Conservation (phyloP, 208 protist genomes). For the Naegleria fowleri region DNA sequence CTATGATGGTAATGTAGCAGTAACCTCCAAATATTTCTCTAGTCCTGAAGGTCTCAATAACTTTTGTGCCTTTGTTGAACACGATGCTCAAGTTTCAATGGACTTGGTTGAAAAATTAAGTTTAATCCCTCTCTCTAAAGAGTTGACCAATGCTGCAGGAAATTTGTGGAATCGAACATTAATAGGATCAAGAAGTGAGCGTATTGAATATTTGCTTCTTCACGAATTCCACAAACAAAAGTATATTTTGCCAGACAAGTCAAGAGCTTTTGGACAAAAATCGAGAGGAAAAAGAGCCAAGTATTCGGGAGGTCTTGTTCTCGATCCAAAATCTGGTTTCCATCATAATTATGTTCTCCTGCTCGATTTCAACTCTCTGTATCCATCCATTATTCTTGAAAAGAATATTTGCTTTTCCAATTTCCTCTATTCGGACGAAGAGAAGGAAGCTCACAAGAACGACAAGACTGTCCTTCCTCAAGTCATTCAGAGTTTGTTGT, state of each 20-base stretch:
- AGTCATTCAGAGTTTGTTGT: slow-evolving; percentile 87
- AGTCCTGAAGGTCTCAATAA: slow-evolving; percentile 55
- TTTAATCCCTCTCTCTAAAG: slow-evolving; percentile 93
- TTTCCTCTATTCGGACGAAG: slow-evolving; percentile 46
- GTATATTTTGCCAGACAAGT: slow-evolving; percentile 13
- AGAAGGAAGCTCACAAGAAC: not conserved
- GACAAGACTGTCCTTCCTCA: slow-evolving; percentile 66
- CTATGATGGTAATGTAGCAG: not conserved
- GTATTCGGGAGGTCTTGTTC: slow-evolving; percentile 65
- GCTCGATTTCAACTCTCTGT: slow-evolving; percentile 99
- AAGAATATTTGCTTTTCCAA: slow-evolving; percentile 99
- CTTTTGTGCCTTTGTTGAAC: slow-evolving; percentile 41
- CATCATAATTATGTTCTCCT: slow-evolving; percentile 98
- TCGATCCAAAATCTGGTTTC: slow-evolving; percentile 95
- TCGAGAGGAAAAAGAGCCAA: not conserved
- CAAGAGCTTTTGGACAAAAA: not conserved
- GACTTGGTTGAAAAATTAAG: slow-evolving; percentile 81
- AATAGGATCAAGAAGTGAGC: slow-evolving; percentile 83
- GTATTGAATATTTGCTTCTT: slow-evolving; percentile 97
- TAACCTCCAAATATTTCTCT: not conserved
- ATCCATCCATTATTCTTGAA: slow-evolving; percentile 99
- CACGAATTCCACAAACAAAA: slow-evolving; percentile 77
- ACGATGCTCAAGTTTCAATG: slow-evolving; percentile 65
- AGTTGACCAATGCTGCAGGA: slow-evolving; percentile 89
- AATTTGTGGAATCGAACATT: slow-evolving; percentile 92